phyloP scores from a whole-genome alignment of 129 eudicot species.

The Centella asiatica region DNA sequence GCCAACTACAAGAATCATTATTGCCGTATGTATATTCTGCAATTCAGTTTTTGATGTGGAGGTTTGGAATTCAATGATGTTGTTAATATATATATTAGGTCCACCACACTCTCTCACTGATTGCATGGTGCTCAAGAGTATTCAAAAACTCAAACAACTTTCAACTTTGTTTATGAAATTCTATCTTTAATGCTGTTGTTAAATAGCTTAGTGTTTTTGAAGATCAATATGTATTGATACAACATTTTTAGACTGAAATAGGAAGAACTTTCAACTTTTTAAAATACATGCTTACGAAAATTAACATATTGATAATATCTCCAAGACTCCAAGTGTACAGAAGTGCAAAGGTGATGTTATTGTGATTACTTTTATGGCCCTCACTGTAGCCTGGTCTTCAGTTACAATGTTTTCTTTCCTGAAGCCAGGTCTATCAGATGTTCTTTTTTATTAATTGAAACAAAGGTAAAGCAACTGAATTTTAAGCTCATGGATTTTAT shows the following conservation, averaged over 20 bases:
- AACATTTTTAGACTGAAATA: not conserved
- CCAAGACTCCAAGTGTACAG: conserved; percentile 8
- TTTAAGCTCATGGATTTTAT: conserved; percentile 82
- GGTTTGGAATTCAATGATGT: not conserved
- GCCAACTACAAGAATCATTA: not conserved
- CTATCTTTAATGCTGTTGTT: not conserved
- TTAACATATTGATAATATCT: not conserved
- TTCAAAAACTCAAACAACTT: not conserved
- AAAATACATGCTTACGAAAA: not conserved
- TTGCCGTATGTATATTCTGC: not conserved
- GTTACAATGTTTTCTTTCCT: conserved; percentile 20
- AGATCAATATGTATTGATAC: not conserved
- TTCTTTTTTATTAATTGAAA: conserved; percentile 30
- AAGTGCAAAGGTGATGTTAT: not conserved
- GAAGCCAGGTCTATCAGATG: conserved; percentile 33
- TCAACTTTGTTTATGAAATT: not conserved
- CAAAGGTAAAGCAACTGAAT: conserved; percentile 67
- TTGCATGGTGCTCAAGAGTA: not conserved
- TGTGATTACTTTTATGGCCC: not conserved
- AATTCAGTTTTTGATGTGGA: not conserved
- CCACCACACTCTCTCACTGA: not conserved
- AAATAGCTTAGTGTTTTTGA: not conserved
- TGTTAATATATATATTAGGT: not conserved
- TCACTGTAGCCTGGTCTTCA: conserved; percentile 23
- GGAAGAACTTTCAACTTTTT: not conserved